Conservation (phyloP, 2,329 filamentous ascomycete species). For the Apiospora hydei region DNA sequence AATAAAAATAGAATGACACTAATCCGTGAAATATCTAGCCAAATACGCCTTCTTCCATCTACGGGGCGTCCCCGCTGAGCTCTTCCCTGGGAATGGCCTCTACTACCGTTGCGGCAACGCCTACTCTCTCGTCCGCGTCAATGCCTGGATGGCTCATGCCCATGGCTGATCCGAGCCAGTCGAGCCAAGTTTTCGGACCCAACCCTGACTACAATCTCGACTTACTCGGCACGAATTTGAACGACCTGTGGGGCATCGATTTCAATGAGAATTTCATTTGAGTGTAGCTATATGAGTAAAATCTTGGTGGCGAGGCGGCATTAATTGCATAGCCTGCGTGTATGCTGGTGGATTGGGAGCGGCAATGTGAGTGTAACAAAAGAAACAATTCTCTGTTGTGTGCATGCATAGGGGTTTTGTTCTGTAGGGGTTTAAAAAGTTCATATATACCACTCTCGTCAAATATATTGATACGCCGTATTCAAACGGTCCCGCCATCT, state of each 20-base stretch:
- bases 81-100: background rate
- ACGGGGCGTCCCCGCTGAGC: background rate
- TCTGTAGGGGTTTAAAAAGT: background rate
- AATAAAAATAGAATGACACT: background rate
- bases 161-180: conserved; percentile 41
- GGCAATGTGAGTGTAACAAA: background rate
- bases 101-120: conserved; percentile 20
- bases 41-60: conserved; percentile 7
- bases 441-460: background rate
- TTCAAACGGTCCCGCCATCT: background rate
- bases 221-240: conserved; percentile 59
- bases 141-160: conserved; percentile 43
- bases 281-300: background rate
- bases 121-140: conserved; percentile 36
- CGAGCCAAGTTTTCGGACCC: conserved; percentile 46
- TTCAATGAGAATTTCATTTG: conserved; percentile 7
- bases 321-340: no score
- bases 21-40: conserved; percentile 36
- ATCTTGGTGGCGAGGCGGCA: background rate
- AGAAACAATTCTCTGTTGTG: background rate
- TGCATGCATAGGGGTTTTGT: background rate
- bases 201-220: conserved; percentile 63
- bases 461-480: background rate
- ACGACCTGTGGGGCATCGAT: conserved; percentile 55
- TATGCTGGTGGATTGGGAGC: background rate